Evolutionary conservation across 495 filamentous ascomycete genomes (phyloP), one percentile per base, ranked within the genome.

Genomic region (Annulohypoxylon maeteangense): DNA sequence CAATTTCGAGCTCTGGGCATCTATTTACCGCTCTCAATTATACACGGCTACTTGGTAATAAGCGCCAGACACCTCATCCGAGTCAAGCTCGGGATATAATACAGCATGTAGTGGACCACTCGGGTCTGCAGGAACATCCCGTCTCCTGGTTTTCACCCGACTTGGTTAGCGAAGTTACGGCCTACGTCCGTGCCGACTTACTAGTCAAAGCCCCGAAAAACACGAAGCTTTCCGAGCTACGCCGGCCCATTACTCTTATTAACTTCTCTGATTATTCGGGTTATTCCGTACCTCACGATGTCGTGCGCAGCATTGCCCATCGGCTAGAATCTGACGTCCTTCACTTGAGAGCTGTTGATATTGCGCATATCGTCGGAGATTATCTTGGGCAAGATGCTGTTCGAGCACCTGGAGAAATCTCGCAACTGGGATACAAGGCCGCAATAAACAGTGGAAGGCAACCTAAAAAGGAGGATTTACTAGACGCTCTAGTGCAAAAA

Each of bases 331-430:
- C 94, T n/a, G 92, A 98, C 77, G 75, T 98, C 4, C 81, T 99
- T 34, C 86, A 87, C 22, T 79, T 99, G 12, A 89, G 91, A 78
- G 89, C 93, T 12, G 89, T 91, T 67, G 92, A 93, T 76, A 84
- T 99, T 68, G 91, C 93, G 12, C 84, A 93, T 61, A 82, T 98
- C 42, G 86, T 91, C 42, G 91, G 89, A 29, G 86, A 90, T 70
- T 92, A 92, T 75, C 65, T 92, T 22, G 87, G 91, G 38, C 92
- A 96, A 74, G 84, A 84, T 54, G 44, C 77, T 42, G 78, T 78
- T 25, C 83, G 77, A 76, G 81, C 64, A 18, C 80, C 76, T 31
- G 82, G 79, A 45, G 73, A 73, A 12, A 68, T 90, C 29, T 87
- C 88, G 12, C 74, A 76, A 36, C 80, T 95, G n/a, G 90, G 90